phyloP scores from a whole-genome alignment of 1,139 yeast genomes.

The Taphrina sp. region DNA sequence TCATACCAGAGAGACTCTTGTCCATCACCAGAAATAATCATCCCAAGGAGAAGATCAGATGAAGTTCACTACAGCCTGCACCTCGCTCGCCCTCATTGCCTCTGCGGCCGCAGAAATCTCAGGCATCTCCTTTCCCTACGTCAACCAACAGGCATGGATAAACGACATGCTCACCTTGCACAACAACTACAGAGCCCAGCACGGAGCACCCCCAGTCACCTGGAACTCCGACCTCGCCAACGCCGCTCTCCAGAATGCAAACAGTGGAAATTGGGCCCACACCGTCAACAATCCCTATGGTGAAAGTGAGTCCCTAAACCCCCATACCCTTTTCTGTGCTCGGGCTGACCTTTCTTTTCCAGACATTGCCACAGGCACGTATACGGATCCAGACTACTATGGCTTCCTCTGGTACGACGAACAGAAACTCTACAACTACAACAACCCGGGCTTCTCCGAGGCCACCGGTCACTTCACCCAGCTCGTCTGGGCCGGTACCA shows the following conservation, averaged over 20 bases:
- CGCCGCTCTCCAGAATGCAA: conserved; percentile 61
- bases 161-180: conserved; percentile 52
- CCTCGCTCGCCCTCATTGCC: too few species aligned
- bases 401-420: conserved; percentile 77
- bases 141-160: conserved; percentile 39
- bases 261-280: conserved; percentile 61
- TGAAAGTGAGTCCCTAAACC: conserved; percentile 59
- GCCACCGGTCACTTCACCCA: conserved; percentile 66
- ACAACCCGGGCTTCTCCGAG: conserved; percentile 44
- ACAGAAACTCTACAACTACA: conserved; percentile 55
- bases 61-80: too few species aligned
- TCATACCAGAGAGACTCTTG: too few species aligned
- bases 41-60: too few species aligned
- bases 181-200: conserved; percentile 60
- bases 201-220: conserved; percentile 54
- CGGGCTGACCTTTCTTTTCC: too few species aligned
- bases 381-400: conserved; percentile 50
- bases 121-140: conserved; percentile 37
- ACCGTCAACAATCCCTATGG: conserved; percentile 64
- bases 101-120: conserved; percentile 37
- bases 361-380: conserved; percentile 57
- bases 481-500: conserved; percentile 65
- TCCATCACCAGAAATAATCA: too few species aligned
- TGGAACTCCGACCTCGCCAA: conserved; percentile 60
- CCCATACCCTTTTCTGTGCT: too few species aligned